Percentiles rank a stretch among this genome's conserved stretches.
Conservation (phyloP, 2,329 filamentous ascomycete species). For the Chaetomium strumarium region DNA sequence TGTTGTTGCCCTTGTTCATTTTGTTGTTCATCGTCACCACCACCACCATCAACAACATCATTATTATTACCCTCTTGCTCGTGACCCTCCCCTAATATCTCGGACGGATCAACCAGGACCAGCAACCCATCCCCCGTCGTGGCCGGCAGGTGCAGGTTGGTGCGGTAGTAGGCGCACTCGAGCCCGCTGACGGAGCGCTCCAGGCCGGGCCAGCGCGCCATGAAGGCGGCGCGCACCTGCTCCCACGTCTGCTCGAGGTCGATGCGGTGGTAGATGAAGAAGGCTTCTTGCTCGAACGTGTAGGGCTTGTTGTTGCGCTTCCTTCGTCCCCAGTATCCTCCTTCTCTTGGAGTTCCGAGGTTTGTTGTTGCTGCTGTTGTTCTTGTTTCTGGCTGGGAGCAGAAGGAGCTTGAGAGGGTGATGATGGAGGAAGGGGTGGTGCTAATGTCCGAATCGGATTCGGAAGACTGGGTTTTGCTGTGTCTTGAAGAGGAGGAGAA, state of each 20-base stretch:
- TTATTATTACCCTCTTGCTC: neutral
- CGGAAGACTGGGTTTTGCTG: neutral
- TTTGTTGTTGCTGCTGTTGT: neutral
- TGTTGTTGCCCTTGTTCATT: neutral
- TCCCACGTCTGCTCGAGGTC: conserved; percentile 19
- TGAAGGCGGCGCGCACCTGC: conserved; percentile 13
- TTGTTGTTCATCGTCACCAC: neutral
- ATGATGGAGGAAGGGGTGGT: neutral
- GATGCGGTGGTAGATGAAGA: conserved; percentile 23
- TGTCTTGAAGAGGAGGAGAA: neutral
- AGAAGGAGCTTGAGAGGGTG: neutral
- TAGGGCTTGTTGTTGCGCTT: conserved; percentile 20
- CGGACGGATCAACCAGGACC: conserved; percentile 9
- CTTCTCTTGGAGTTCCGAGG: neutral
- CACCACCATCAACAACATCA: neutral
- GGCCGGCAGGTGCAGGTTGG: conserved; percentile 17
- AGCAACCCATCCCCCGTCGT: conserved; percentile 12
- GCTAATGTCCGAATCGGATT: neutral
- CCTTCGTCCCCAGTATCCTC: too few relatives aligned
- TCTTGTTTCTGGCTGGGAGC: neutral
- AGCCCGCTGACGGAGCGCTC: conserved; percentile 15
- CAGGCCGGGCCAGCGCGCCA: conserved; percentile 5
- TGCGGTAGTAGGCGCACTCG: conserved; percentile 23
- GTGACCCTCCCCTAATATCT: neutral
- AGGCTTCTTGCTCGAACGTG: conserved; percentile 19